Evolutionary conservation across 805 yeast genomes (phyloP), one percentile per base, ranked within the genome.

Genomic region (Maudiozyma bulderi): DNA sequence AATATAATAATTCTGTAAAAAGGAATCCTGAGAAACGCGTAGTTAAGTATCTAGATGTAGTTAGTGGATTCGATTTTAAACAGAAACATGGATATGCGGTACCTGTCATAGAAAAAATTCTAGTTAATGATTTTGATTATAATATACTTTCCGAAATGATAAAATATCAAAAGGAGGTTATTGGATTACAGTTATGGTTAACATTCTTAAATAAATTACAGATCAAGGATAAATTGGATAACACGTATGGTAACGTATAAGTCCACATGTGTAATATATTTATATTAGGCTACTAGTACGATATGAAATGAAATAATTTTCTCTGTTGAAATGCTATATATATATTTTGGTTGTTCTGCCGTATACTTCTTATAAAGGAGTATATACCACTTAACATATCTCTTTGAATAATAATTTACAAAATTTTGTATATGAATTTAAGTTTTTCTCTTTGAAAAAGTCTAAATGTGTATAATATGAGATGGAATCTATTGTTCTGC

Each of bases 51-150:
- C 5, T 59, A 8, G 59, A 60, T 10, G 60, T 61, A 2, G 62
- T 62, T 6, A 54, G 57, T 39, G 67, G 66, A 1, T 62, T 61
- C 44, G 54, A 60, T 52, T 62, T 62, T 35, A 57, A 50, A 43
- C 50, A 54, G 38, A 57, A 47, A 35, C 56, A 58, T 5, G 64
- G 62, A 1, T 57, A 49, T 47, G 65, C 64, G 2, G 47, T 60
- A 2, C 62, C 65, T 1, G 47, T 50, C 7, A 51, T 55, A 3
- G 47, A 51, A 6, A 52, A 55, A 10, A 47, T 62, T 2, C 33
- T 62, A 43, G 49, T 61, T 3, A 51, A 39, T 38, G 34, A 46
- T 3, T 8, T 29, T 1, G 60, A 60, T 50, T 54, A 29, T 39
- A 3, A 40, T 2, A 46, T 10, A 38, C 37, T 56, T 1, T 29